phyloP scores from a whole-genome alignment of 768 basidiomycete genomes.

The Coprinopsis cinerea region DNA sequence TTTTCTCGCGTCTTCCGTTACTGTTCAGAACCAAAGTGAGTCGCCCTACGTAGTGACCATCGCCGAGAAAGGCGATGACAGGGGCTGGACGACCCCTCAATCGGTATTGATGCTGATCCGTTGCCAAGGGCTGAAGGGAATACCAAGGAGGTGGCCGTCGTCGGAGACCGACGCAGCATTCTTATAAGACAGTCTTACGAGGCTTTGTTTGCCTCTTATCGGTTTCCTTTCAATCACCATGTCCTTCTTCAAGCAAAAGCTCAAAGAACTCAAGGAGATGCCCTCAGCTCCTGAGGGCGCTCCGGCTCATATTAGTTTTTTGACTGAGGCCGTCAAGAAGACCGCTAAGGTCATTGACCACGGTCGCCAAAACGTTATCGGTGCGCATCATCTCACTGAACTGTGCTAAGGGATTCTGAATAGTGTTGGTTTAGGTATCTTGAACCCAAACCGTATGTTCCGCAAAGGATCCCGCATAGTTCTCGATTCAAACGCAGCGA shows the following conservation, averaged over 20 bases:
- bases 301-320: constrained; percentile 26
- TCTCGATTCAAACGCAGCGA: not conserved
- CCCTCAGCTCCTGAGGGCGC: constrained; percentile 10
- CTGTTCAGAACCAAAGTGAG: too few relatives aligned
- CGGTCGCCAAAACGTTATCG: constrained; percentile 36
- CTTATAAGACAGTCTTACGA: not conserved
- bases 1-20: too few relatives aligned
- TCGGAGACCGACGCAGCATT: too few relatives aligned
- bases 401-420: not conserved
- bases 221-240: constrained; percentile 20
- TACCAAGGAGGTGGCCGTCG: not conserved
- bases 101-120: constrained; percentile 2
- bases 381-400: constrained; percentile 14
- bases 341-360: constrained; percentile 33
- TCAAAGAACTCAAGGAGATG: constrained; percentile 20
- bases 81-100: not conserved
- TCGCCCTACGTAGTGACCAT: too few relatives aligned
- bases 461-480: not conserved
- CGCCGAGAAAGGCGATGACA: too few relatives aligned
- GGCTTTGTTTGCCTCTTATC: constrained; percentile 1
- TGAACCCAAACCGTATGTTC: constrained; percentile 43
- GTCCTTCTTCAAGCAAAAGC: constrained; percentile 33
- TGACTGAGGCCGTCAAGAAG: constrained; percentile 18
- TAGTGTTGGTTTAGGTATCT: constrained; percentile 25
- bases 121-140: not conserved